Percentiles rank a stretch among this genome's conserved stretches.
Evolutionary conservation across 2,329 filamentous ascomycete species (phyloP).

Genomic region (Nannizziopsis barbatae): DNA sequence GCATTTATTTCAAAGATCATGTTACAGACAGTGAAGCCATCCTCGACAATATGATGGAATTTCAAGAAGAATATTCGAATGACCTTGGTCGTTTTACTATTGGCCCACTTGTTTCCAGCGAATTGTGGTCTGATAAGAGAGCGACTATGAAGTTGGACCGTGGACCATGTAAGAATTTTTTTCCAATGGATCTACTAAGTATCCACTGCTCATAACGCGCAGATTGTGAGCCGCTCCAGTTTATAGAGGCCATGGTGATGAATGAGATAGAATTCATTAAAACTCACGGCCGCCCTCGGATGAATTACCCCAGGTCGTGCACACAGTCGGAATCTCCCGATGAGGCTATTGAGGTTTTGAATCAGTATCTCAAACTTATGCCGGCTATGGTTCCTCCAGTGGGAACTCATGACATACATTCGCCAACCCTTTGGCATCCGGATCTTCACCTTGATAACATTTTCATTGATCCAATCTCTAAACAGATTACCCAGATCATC

Average conservation of each 20-base stretch:
- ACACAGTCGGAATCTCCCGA: constrained; percentile 1
- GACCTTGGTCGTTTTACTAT: neutral
- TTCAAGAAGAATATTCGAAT: neutral
- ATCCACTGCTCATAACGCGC: too few relatives aligned
- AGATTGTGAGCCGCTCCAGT: neutral
- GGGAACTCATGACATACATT: neutral
- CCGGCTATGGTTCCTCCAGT: neutral
- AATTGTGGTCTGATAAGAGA: neutral
- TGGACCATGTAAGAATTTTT: neutral
- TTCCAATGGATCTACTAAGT: neutral
- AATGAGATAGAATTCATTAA: neutral
- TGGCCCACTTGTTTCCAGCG: neutral
- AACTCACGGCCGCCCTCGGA: neutral
- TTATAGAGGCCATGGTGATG: neutral
- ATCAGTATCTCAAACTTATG: neutral
- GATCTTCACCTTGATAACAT: constrained; percentile 13
- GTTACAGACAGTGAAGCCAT: too few relatives aligned
- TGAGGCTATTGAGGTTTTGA: constrained; percentile 2
- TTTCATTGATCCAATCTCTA: constrained; percentile 2
- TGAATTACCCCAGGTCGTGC: constrained; percentile 4
- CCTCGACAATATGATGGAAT: too few relatives aligned
- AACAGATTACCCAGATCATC: constrained; percentile 8
- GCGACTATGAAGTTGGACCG: neutral
- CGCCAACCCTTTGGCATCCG: constrained; percentile 9
- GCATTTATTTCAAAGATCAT: constrained; percentile 1